Percentiles rank a stretch among this genome's conserved stretches.
Evolutionary conservation across 805 yeast species (phyloP).

Genomic region (Metschnikowia shivogae): DNA sequence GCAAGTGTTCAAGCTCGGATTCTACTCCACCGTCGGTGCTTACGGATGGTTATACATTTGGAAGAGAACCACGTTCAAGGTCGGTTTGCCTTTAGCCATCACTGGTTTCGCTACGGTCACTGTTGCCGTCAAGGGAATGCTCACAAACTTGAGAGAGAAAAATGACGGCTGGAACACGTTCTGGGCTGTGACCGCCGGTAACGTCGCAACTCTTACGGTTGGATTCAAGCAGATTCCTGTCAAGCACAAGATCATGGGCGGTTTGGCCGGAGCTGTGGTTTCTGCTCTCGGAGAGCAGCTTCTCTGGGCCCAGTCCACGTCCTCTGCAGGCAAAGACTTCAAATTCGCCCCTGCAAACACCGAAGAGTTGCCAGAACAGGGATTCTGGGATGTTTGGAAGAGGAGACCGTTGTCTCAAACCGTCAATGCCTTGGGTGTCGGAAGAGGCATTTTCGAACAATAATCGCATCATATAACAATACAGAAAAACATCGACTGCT

Average conservation of each 20-base stretch:
- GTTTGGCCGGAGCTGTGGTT: slow-evolving; percentile 36
- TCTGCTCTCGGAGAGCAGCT: slow-evolving; percentile 37
- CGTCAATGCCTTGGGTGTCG: slow-evolving; percentile 67
- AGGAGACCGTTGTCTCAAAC: slow-evolving; percentile 83
- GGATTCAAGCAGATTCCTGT: slow-evolving; percentile 40
- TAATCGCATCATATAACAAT: slow-evolving; percentile 12
- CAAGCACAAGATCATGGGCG: slow-evolving; percentile 39
- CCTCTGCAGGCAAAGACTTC: slow-evolving; percentile 35
- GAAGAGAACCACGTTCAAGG: slow-evolving; percentile 41
- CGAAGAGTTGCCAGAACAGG: slow-evolving; percentile 31
- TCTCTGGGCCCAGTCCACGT: slow-evolving; percentile 39
- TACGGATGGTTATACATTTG: slow-evolving; percentile 43
- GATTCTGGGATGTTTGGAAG: slow-evolving; percentile 76
- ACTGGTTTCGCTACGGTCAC: slow-evolving; percentile 48
- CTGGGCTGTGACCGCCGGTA: slow-evolving; percentile 57
- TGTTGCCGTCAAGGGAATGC: slow-evolving; percentile 44
- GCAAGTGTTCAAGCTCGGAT: slow-evolving; percentile 43
- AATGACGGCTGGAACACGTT: slow-evolving; percentile 61
- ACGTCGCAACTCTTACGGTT: slow-evolving; percentile 43
- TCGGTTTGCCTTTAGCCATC: slow-evolving; percentile 37
- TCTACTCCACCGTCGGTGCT: slow-evolving; percentile 48
- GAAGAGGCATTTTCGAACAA: slow-evolving; percentile 51
- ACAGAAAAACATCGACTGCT: neutral
- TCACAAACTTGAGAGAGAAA: slow-evolving; percentile 58
- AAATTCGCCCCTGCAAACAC: slow-evolving; percentile 39